phyloP scores from a whole-genome alignment of 495 filamentous ascomycete species.

The Astrocystis sublimbata region DNA sequence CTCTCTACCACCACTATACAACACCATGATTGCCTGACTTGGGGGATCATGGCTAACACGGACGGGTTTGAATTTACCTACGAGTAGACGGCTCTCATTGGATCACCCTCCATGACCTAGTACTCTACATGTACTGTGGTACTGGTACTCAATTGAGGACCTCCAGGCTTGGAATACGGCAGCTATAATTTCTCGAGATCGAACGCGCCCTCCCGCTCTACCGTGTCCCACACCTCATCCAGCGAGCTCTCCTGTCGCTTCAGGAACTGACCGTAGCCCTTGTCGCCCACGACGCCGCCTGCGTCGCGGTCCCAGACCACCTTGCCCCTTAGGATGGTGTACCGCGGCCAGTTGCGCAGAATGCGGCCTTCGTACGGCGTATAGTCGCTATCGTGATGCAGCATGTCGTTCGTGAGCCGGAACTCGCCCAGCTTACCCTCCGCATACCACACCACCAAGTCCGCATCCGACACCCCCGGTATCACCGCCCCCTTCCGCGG shows the following conservation, averaged over 20 bases:
- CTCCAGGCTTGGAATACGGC: too few relatives aligned
- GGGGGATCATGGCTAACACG: not conserved
- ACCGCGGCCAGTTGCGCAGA: conserved; percentile 61
- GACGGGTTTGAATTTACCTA: too few relatives aligned
- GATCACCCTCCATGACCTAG: not conserved
- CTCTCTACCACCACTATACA: too few relatives aligned
- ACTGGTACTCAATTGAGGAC: too few relatives aligned
- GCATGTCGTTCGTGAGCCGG: conserved; percentile 48
- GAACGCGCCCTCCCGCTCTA: conserved; percentile 26
- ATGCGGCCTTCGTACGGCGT: conserved; percentile 61
- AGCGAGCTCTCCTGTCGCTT: conserved; percentile 49
- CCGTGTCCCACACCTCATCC: conserved; percentile 31
- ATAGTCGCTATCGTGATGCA: conserved; percentile 63
- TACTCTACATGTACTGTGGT: too few relatives aligned
- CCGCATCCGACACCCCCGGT: conserved; percentile 56
- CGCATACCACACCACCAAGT: conserved; percentile 58
- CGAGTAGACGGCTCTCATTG: not conserved
- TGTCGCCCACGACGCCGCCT: conserved; percentile 50
- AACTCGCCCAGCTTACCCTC: conserved; percentile 41
- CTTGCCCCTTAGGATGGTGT: conserved; percentile 58
- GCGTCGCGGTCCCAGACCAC: conserved; percentile 58
- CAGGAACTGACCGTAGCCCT: conserved; percentile 55
- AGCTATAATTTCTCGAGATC: conserved; percentile 29
- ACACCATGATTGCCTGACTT: too few relatives aligned
- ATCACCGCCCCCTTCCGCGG: conserved; percentile 56